Base-by-base conservation (phyloP, 352 stramenopile genomes). In the Lagenidium sp. region DNA sequence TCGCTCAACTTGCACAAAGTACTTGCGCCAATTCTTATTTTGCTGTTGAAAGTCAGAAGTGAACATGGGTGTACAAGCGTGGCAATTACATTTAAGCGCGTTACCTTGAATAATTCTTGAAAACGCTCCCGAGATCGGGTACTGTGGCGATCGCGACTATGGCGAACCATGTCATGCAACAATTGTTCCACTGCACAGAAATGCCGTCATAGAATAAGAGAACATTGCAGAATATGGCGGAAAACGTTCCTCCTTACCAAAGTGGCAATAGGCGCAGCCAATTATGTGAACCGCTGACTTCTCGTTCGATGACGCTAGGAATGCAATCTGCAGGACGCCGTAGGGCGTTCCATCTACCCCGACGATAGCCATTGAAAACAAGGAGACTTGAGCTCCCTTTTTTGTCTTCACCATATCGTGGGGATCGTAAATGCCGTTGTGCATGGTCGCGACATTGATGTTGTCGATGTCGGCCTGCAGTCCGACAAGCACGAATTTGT, bases 11-110 rank as follows among this genome's bases (percentile, higher is more conserved):
- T 53, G 46, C 3, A 66, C 46, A 44, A 75, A 85, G 35, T 85
- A 84, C 35, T 84, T 88, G 3, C 69, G 57, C 72, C 75, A 87
- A 37, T 76, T 79, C 40, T 75, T 76, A 39, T 62, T 82, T 68
- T 88, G 75, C 51, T 77, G 19, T 15, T 16, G 6, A 39, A 18
- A 39, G 11, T 39, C 13, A 21, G 6, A 39, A 8, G 34, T n/a
- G 18, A 8, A 10, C 20, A 39, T 39, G 13, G 15, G 28, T 15
- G 8, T 8, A 13, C 8, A 15, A 32, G 8, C 28, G 28, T 32
- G 28, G 28, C 15, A n/a, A n/a, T n/a, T n/a, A n/a, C n/a, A n/a
- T n/a, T n/a, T n/a, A n/a, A n/a, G n/a, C n/a, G 8, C 8, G 28
- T 32, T 32, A 77, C 65, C 52, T 82, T 84, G 55, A 84, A 85